Conservation (phyloP, 441 rosid genomes). For the Rhodomyrtus psidioides region DNA sequence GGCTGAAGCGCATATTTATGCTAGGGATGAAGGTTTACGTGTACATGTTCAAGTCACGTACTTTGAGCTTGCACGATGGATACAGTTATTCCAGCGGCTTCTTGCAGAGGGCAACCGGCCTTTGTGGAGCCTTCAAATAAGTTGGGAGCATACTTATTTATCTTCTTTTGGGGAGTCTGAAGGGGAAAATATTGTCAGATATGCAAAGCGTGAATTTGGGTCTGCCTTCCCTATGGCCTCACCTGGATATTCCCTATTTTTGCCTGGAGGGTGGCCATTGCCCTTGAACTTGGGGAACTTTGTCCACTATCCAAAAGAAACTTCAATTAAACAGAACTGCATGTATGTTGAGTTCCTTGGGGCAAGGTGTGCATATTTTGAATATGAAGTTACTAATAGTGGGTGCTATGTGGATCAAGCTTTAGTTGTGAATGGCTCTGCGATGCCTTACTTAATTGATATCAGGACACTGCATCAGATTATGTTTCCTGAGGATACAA, state of each 20-base stretch:
- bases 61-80: slow-evolving; percentile 92
- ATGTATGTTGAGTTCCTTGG: slow-evolving; percentile 78
- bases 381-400: slow-evolving; percentile 18
- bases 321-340: slow-evolving; percentile 73
- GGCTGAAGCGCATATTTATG: slow-evolving; percentile 85
- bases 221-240: slow-evolving; percentile 20
- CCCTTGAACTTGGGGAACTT: slow-evolving; percentile 61
- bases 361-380: slow-evolving; percentile 44
- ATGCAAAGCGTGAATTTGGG: slow-evolving; percentile 37
- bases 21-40: slow-evolving; percentile 46
- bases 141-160: slow-evolving; percentile 90
- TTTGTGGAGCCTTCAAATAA: slow-evolving; percentile 80
- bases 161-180: slow-evolving; percentile 72
- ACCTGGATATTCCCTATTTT: slow-evolving; percentile 28
- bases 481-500: slow-evolving; percentile 41
- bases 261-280: slow-evolving; percentile 91
- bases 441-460: slow-evolving; percentile 24
- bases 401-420: slow-evolving; percentile 11
- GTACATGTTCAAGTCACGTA: slow-evolving; percentile 51
- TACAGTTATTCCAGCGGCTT: slow-evolving; percentile 78
- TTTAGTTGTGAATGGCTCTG: slow-evolving; percentile 17
- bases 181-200: slow-evolving; percentile 49
- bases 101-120: slow-evolving; percentile 64
- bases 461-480: slow-evolving; percentile 17
- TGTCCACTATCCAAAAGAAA: slow-evolving; percentile 55